Evolutionary conservation across 495 filamentous ascomycete genomes (phyloP).

Genomic region (Aspergillus leporis): DNA sequence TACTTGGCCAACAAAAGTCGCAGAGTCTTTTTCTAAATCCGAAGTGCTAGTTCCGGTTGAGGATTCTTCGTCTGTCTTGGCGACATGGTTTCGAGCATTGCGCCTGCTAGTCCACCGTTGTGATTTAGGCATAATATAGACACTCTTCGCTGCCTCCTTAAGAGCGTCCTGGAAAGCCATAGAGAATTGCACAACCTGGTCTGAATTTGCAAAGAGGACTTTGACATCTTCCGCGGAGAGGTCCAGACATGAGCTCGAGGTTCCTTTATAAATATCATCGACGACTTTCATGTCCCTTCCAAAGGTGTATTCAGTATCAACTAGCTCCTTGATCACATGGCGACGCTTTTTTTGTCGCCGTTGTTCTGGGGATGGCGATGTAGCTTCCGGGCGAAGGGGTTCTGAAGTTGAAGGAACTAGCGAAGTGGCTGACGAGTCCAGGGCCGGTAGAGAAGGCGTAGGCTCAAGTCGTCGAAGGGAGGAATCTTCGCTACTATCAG

Average conservation of each 20-base stretch:
- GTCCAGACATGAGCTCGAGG: constrained; percentile 75
- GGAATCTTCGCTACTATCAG: constrained; percentile 45
- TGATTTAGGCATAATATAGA: constrained; percentile 66
- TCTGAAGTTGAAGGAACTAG: constrained; percentile 36
- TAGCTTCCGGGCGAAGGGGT: constrained; percentile 23
- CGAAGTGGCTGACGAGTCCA: constrained; percentile 44
- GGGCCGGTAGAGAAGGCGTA: constrained; percentile 37
- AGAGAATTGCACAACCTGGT: constrained; percentile 82
- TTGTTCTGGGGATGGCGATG: constrained; percentile 56
- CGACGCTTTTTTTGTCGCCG: constrained; percentile 64
- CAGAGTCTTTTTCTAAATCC: constrained; percentile 71
- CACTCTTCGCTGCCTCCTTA: constrained; percentile 69
- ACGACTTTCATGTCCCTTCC: constrained; percentile 92
- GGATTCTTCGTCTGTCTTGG: constrained; percentile 34
- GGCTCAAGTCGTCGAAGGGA: constrained; percentile 37
- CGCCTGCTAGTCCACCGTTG: constrained; percentile 59
- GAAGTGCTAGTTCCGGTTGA: constrained; percentile 40
- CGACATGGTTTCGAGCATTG: constrained; percentile 40
- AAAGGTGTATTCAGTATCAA: constrained; percentile 88
- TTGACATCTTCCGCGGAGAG: constrained; percentile 83
- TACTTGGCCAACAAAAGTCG: constrained; percentile 74
- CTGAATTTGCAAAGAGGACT: constrained; percentile 84
- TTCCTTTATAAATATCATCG: constrained; percentile 96
- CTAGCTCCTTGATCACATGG: constrained; percentile 82
- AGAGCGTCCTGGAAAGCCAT: constrained; percentile 73